These are phyloP conservation scores for Saraca asoca DNA, from an alignment of 331 rosid species.

Conservation along the genomic window DNA sequence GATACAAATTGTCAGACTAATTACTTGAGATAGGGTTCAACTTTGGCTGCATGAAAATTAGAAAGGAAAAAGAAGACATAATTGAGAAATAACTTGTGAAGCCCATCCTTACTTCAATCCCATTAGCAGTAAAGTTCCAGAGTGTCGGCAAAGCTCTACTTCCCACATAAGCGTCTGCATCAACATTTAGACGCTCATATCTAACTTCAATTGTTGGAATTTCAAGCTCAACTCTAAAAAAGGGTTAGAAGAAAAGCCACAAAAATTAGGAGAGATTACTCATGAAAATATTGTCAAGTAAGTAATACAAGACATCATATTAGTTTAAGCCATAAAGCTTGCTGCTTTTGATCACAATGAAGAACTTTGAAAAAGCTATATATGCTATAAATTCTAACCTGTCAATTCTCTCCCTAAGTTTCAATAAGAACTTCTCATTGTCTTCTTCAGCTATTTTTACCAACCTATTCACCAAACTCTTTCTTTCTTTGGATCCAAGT, in stretches of 20 bases:
- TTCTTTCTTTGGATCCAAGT: conserved; percentile 49
- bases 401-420: conserved; percentile 55
- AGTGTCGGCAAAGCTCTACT: conserved; percentile 65
- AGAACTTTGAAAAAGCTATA: no score
- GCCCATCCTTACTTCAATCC: conserved; percentile 49
- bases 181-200: conserved; percentile 56
- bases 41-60: no score
- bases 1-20: not conserved
- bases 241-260: no score
- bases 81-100: no score
- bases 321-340: no score
- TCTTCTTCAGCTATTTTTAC: conserved; percentile 56
- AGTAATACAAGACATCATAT: no score
- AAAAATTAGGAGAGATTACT: no score
- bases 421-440: conserved; percentile 60
- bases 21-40: no score
- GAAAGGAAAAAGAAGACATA: no score
- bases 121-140: conserved; percentile 43
- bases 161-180: conserved; percentile 59
- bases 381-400: no score
- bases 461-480: conserved; percentile 54
- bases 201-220: conserved; percentile 75
- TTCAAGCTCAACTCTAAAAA: conserved; percentile 65
- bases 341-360: no score
- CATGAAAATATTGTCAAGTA: no score